A percentile compares a stretch with the other conserved stretches of the same genome.
Evolutionary conservation across 2,329 filamentous ascomycete genomes (phyloP).

Genomic region (Pseudogymnoascus sp.): DNA sequence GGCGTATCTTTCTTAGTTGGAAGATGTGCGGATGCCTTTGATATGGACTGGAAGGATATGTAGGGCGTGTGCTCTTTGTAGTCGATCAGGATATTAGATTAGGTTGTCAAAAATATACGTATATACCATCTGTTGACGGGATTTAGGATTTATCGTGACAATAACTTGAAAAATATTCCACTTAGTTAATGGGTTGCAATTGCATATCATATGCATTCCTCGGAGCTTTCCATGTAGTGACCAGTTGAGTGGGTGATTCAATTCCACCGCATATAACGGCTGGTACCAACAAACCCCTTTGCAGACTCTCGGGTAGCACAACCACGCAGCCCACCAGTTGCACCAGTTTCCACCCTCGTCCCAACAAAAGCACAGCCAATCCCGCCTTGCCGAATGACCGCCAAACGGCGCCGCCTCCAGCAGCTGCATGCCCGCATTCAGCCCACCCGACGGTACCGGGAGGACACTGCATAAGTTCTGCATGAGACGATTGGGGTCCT

Average conservation of each 20-base stretch:
- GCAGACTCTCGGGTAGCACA: background rate
- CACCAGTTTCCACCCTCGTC: background rate
- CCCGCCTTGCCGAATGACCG: background rate
- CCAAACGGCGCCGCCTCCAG: background rate
- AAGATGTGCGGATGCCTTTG: background rate
- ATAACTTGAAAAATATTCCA: background rate
- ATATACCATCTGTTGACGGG: background rate
- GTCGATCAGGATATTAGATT: background rate
- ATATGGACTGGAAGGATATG: background rate
- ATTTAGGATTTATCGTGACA: background rate
- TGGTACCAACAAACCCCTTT: background rate
- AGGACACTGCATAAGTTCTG: background rate
- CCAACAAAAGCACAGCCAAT: background rate
- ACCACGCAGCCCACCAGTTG: background rate
- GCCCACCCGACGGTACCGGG: background rate
- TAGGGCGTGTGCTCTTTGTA: background rate
- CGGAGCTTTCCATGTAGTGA: background rate
- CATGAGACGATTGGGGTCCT: background rate
- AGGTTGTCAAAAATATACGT: background rate
- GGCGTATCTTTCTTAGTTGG: conserved; percentile 28
- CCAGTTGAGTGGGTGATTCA: background rate
- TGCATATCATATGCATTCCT: background rate
- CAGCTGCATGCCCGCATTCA: background rate
- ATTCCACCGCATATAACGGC: background rate
- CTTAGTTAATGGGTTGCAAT: background rate